Base-by-base conservation (phyloP, 148 eudicot genomes). In the Persicaria tinctoria region DNA sequence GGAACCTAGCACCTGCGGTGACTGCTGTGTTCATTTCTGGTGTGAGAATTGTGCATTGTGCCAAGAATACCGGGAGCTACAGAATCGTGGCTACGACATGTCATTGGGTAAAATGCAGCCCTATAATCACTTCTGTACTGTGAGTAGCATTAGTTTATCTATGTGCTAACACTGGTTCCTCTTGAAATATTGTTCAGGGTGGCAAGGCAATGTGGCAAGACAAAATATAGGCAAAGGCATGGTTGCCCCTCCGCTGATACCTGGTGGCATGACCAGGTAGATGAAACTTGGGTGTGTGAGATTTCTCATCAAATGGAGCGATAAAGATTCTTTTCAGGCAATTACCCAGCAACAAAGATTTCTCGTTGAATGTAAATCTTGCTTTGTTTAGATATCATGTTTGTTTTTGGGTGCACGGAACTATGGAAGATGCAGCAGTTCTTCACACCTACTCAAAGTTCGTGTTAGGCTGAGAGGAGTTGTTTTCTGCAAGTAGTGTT, bases 1-100 rank as follows among this genome's bases (percentile, higher is more conserved):
- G 76, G 16, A 68, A 38, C 78, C 74, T n/a, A 70, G 68, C 27
- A 13, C 70, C 45, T 80, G 73, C 13, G 56, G 51, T 12, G 87
- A 86, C 75, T 84, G 78, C 56, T 74, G 83, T 9, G 76, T 70
- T 5, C 85, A 82, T 73, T 75, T 70, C n/a, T 80, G 77, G 32
- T 84, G 87, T 32, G 80, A 73, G 49, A 8, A 14, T 45, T 84
- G 87, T 71, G 87, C 89, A 50, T 80, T 86, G 46, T 86, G 85
- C 23, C 89, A 86, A 79, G 87, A 84, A 55, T 82, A 84, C 72
- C 82, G 89, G 55, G 87, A 84, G 78, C 87, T 84, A 41, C 77
- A 83, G 60, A 78, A 54, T 63, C 87, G 79, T 23, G 90, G 90
- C 11, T 68, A 68, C 27, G 71, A 68, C 49, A 14, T 68, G 71